Conservation (phyloP, 148 eudicot genomes). For the Talinum fruticosum region DNA sequence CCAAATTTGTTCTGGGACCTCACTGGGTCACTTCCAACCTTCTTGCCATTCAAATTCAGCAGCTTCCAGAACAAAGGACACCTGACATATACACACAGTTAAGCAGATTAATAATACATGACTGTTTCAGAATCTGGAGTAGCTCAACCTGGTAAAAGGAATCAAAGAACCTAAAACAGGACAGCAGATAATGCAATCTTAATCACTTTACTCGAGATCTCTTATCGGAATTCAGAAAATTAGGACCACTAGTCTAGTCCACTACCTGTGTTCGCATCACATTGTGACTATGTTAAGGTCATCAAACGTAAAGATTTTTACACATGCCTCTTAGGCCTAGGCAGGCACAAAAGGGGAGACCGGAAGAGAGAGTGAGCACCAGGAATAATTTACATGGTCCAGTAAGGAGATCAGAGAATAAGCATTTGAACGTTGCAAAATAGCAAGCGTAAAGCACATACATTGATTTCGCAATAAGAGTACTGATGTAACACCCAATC, state of each 20-base stretch:
- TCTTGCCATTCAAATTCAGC: neutral
- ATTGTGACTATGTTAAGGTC: conserved; percentile 14
- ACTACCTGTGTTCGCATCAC: conserved; percentile 7
- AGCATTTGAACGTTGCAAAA: conserved; percentile 22
- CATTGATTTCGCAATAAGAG: conserved; percentile 21
- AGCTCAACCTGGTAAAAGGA: conserved; percentile 3
- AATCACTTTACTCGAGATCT: neutral
- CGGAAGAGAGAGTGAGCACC: conserved; percentile 5
- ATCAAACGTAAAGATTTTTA: conserved; percentile 8
- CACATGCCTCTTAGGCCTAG: neutral
- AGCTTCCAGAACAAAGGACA: neutral
- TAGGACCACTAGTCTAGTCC: neutral
- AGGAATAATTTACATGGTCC: conserved; percentile 26
- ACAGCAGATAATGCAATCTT: neutral
- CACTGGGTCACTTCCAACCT: neutral
- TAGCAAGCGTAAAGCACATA: conserved; percentile 22
- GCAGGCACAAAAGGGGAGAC: neutral
- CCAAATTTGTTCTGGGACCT: neutral
- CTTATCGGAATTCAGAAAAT: neutral
- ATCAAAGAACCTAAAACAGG: conserved; percentile 3
- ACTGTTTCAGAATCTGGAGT: neutral
- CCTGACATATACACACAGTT: neutral
- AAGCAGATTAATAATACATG: neutral
- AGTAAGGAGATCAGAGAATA: conserved; percentile 24
- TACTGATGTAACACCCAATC: neutral